Evolutionary conservation across 495 filamentous ascomycete genomes (phyloP).

Genomic region (Ramalina peruviana): DNA sequence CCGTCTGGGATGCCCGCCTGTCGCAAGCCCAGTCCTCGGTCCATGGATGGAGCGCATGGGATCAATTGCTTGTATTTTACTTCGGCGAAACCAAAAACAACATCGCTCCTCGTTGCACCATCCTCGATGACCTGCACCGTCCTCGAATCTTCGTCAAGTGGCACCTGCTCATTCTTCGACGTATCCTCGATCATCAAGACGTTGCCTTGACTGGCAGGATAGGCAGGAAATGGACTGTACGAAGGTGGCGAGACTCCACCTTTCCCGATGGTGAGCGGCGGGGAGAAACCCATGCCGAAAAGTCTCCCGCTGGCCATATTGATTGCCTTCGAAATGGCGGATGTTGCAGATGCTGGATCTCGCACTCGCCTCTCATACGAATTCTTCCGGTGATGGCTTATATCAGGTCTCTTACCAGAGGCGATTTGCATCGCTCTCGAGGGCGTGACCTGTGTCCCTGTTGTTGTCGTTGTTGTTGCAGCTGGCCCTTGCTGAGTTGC

Average conservation of each 20-base stretch:
- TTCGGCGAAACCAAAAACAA: constrained; percentile 92
- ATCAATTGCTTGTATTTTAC: constrained; percentile 96
- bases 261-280: constrained; percentile 52
- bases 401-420: constrained; percentile 46
- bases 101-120: constrained; percentile 78
- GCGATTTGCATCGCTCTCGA: constrained; percentile 57
- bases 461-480: constrained; percentile 28
- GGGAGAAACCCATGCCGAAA: constrained; percentile 60
- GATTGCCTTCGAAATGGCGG: constrained; percentile 84
- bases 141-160: constrained; percentile 66
- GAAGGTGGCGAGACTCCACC: constrained; percentile 58
- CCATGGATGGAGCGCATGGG: constrained; percentile 65
- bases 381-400: constrained; percentile 45
- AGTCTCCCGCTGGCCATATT: constrained; percentile 83
- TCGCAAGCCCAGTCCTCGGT: constrained; percentile 52
- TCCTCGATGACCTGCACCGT: constrained; percentile 77
- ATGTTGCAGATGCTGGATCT: constrained; percentile 68
- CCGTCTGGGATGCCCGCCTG: constrained; percentile 33
- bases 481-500: constrained; percentile 50
- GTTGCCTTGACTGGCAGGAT: constrained; percentile 52
- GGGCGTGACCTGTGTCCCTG: constrained; percentile 39
- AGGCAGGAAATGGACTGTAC: constrained; percentile 73
- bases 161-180: constrained; percentile 38
- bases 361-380: constrained; percentile 71
- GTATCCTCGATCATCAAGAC: constrained; percentile 54